phyloP scores from a whole-genome alignment of 2,329 filamentous ascomycete species.

The Botrytis porri region DNA sequence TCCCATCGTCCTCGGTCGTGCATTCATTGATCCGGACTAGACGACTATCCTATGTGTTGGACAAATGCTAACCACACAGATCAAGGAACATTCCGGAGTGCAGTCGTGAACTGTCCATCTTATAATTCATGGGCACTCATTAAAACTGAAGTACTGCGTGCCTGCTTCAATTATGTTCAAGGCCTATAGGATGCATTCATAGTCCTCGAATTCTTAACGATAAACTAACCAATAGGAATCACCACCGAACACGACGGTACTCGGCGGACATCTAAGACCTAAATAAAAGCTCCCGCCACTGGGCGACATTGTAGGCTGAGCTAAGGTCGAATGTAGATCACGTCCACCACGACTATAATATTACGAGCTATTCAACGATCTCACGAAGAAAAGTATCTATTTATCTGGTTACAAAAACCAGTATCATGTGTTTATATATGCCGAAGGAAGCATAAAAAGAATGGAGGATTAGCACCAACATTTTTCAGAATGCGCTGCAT shows the following conservation, averaged over 20 bases:
- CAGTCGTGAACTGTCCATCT: not conserved
- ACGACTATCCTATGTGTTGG: not conserved
- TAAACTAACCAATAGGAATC: conserved; percentile 1
- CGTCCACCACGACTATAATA: not conserved
- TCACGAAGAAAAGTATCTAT: not conserved
- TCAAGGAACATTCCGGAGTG: not conserved
- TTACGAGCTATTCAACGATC: not conserved
- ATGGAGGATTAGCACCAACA: not conserved
- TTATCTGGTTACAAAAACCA: not conserved
- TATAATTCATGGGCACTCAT: not conserved
- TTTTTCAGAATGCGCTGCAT: not conserved
- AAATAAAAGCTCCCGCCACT: not conserved
- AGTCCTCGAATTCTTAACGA: not conserved
- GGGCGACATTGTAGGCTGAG: not conserved
- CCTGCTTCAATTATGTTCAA: not conserved
- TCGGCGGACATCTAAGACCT: not conserved
- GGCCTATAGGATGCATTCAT: not conserved
- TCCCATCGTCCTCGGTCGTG: not conserved
- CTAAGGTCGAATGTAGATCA: not conserved
- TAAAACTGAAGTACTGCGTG: not conserved
- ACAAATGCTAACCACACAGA: not conserved
- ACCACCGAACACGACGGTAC: not conserved
- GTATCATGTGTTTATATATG: not conserved
- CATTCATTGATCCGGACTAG: not conserved
- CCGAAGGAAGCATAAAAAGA: not conserved